Conservation (phyloP, 148 eudicot species). For the Bassia scoparia region DNA sequence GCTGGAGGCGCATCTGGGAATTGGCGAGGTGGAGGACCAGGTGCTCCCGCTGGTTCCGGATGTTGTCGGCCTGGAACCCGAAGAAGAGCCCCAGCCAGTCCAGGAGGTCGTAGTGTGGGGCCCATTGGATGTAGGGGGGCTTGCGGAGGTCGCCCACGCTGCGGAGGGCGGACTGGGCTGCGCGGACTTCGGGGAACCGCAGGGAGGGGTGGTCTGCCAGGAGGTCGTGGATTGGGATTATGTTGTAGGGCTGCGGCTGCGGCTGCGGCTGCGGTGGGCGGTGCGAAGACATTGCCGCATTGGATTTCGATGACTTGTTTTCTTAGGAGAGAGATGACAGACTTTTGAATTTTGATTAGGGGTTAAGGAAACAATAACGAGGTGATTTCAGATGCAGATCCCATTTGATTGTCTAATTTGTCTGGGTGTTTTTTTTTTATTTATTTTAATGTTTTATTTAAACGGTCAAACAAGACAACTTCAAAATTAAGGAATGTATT, state of each 20-base stretch:
- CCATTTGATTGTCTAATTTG: too few species aligned
- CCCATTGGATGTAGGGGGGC: constrained; percentile 64
- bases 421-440: too few species aligned
- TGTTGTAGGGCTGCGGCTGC: constrained; percentile 42
- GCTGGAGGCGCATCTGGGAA: constrained; percentile 76
- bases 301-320: too few species aligned
- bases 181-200: constrained; percentile 87
- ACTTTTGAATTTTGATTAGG: too few species aligned
- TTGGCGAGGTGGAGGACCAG: constrained; percentile 79
- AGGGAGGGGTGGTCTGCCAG: constrained; percentile 90
- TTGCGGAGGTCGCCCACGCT: constrained; percentile 71
- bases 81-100: constrained; percentile 88
- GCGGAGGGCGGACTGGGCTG: constrained; percentile 76
- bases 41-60: constrained; percentile 79
- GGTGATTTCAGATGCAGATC: too few species aligned
- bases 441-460: too few species aligned
- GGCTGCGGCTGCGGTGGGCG: not conserved
- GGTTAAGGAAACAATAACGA: too few species aligned
- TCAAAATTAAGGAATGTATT: too few species aligned
- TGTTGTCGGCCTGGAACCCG: constrained; percentile 79
- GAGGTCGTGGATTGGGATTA: constrained; percentile 89
- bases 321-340: too few species aligned
- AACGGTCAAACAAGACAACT: too few species aligned
- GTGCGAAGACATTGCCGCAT: not conserved
- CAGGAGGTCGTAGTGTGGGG: constrained; percentile 58